Conservation (phyloP, 2,329 filamentous ascomycete genomes). For the Ceratocystis destructans region DNA sequence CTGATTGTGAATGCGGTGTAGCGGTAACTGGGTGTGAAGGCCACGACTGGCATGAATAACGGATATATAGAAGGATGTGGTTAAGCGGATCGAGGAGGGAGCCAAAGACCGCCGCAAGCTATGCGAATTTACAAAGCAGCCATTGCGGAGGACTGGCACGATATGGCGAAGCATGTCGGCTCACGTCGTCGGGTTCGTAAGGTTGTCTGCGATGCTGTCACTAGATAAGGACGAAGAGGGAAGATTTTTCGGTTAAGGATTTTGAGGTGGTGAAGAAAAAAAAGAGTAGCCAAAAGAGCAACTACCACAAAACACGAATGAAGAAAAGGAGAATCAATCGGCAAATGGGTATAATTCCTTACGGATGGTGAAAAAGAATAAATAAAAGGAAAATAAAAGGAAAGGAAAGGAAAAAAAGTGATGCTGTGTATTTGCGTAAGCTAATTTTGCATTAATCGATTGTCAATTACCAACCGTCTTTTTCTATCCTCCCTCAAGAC, state of each 20-base stretch:
- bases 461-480: neutral
- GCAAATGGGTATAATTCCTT: neutral
- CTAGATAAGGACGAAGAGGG: too few species aligned
- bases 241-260: neutral
- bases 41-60: conserved; percentile 1
- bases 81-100: neutral
- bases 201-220: neutral
- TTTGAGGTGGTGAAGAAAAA: neutral
- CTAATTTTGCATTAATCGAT: neutral
- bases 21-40: neutral
- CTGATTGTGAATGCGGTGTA: conserved; percentile 10
- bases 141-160: conserved; percentile 17
- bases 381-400: neutral
- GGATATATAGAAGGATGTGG: conserved; percentile 3
- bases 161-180: conserved; percentile 18
- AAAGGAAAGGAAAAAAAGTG: neutral
- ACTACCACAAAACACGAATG: neutral
- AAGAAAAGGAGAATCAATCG: too few species aligned
- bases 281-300: neutral
- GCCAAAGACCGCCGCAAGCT: neutral
- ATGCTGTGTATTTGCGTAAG: neutral
- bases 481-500: neutral
- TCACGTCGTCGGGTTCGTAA: neutral
- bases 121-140: conserved; percentile 3
- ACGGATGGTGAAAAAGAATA: neutral